Evolutionary conservation across 2,329 filamentous ascomycete genomes (phyloP).

Genomic region (Pseudogymnoascus verrucosus): DNA sequence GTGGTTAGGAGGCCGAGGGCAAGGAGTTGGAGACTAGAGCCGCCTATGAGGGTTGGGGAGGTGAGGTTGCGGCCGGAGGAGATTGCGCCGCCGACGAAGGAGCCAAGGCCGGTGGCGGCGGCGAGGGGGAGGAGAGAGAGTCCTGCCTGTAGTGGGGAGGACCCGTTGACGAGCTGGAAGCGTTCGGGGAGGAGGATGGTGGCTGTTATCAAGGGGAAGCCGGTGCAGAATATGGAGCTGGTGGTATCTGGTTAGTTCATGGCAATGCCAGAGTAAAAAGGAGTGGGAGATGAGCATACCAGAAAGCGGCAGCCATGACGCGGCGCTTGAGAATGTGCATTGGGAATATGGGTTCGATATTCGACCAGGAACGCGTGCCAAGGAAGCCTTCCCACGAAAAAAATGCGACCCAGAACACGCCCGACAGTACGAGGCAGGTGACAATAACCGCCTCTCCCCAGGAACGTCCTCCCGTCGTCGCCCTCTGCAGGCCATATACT

Average conservation of each 20-base stretch:
- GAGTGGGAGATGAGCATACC: neutral
- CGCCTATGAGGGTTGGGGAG: slow-evolving; percentile 10
- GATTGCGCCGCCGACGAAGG: slow-evolving; percentile 9
- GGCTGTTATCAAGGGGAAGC: slow-evolving; percentile 4
- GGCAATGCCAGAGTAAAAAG: neutral
- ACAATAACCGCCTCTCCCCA: neutral
- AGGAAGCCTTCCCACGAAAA: slow-evolving; percentile 5
- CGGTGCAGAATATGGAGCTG: slow-evolving; percentile 10
- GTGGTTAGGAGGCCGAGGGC: slow-evolving; percentile 9
- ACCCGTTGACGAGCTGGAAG: slow-evolving; percentile 11
- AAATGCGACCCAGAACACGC: slow-evolving; percentile 3
- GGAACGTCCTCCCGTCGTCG: neutral
- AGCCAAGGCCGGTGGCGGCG: slow-evolving; percentile 1
- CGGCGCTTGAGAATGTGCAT: slow-evolving; percentile 7
- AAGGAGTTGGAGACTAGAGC: slow-evolving; percentile 5
- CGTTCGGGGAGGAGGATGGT: slow-evolving; percentile 10
- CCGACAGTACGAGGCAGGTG: neutral
- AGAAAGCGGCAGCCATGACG: slow-evolving; percentile 7
- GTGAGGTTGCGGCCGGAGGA: slow-evolving; percentile 6
- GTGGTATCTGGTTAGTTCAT: neutral
- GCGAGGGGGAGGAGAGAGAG: slow-evolving; percentile 11
- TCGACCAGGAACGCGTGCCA: neutral
- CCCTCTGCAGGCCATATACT: slow-evolving; percentile 3
- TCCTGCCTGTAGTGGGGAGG: slow-evolving; percentile 3
- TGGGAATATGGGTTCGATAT: neutral